Conservation (phyloP, 2,329 filamentous ascomycete genomes). For the Xylaria sp. region DNA sequence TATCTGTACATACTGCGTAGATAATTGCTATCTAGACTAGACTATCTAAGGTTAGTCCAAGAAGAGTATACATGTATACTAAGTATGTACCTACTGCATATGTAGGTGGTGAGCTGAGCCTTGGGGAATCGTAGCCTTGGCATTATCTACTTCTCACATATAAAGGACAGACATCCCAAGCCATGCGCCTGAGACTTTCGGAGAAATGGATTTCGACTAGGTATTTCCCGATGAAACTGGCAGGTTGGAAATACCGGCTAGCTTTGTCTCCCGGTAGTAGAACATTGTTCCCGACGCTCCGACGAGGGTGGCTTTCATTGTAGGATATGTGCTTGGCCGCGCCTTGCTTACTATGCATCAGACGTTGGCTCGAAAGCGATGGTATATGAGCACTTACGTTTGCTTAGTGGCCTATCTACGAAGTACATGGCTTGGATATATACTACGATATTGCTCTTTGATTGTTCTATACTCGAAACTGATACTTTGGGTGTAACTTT, state of each 20-base stretch:
- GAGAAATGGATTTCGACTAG: neutral
- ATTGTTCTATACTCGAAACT: too few relatives aligned
- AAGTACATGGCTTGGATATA: too few relatives aligned
- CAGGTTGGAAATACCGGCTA: neutral
- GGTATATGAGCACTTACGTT: too few relatives aligned
- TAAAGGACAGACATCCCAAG: neutral
- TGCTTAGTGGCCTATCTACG: too few relatives aligned
- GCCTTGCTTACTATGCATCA: neutral
- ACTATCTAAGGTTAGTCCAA: too few relatives aligned
- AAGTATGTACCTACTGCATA: too few relatives aligned
- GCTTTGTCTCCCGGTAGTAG: neutral
- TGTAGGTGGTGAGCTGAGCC: too few relatives aligned
- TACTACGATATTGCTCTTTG: too few relatives aligned
- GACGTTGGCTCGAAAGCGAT: neutral
- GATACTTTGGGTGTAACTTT: too few relatives aligned
- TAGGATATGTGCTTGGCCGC: neutral
- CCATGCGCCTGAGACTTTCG: neutral
- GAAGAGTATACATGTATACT: too few relatives aligned
- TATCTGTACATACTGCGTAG: neutral
- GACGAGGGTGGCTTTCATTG: neutral
- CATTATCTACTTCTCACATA: neutral
- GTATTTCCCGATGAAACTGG: neutral
- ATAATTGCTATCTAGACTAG: too few relatives aligned
- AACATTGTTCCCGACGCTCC: neutral
- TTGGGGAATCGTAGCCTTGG: neutral